Conservation (phyloP, 192 early-diverging fungal genomes). For the Entomortierella beljakovae region DNA sequence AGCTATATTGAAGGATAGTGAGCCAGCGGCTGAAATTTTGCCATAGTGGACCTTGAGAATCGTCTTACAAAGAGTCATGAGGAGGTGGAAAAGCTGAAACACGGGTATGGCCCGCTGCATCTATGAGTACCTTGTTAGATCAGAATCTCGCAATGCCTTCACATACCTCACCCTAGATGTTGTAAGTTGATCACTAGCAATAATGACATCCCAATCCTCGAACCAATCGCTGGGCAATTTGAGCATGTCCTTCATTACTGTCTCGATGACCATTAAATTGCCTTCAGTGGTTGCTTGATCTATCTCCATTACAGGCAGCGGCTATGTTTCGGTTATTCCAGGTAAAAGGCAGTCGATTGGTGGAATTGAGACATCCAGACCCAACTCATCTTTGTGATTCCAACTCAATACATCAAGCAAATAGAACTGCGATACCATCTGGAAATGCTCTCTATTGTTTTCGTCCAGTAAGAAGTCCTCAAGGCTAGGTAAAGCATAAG, state of each 20-base stretch:
- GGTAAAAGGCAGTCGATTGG: background rate
- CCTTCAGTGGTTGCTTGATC: slow-evolving; percentile 4
- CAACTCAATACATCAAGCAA: background rate
- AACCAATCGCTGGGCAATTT: background rate
- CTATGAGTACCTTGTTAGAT: too few relatives aligned
- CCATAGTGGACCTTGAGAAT: background rate
- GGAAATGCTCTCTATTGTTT: background rate
- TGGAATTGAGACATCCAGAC: too few relatives aligned
- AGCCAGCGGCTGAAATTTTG: background rate
- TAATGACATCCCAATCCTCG: background rate
- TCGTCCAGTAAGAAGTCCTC: background rate
- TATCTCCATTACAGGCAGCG: slow-evolving; percentile 11
- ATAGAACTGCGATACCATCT: background rate
- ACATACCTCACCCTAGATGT: background rate
- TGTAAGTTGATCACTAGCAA: slow-evolving; percentile 18
- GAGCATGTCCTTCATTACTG: background rate
- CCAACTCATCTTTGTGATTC: background rate
- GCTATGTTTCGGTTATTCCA: background rate
- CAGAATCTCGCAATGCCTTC: too few relatives aligned
- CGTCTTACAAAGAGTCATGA: background rate
- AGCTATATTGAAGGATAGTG: background rate
- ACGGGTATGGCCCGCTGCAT: background rate
- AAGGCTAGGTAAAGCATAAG: background rate
- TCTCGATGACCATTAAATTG: slow-evolving; percentile 6
- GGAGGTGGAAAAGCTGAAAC: slow-evolving; percentile 3